A percentile compares a stretch with the other conserved stretches of the same genome.
Conservation (phyloP, 352 stramenopile species). For the Albugo laibachii region DNA sequence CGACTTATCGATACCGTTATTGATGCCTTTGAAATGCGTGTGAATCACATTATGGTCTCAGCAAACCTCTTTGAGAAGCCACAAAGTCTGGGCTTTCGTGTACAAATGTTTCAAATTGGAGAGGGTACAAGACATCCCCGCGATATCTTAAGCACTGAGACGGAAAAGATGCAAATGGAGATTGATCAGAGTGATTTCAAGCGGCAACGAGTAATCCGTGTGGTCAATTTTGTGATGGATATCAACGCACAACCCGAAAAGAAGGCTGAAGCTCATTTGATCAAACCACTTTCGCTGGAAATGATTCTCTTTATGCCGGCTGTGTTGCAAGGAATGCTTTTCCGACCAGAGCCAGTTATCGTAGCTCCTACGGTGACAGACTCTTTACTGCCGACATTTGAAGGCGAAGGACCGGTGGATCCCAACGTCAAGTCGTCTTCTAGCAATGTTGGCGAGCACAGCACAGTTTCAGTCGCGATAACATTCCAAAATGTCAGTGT, state of each 20-base stretch:
- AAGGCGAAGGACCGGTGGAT: neutral
- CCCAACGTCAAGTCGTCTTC: neutral
- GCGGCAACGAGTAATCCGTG: conserved; percentile 22
- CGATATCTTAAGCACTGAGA: conserved; percentile 4
- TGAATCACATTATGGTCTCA: conserved; percentile 25
- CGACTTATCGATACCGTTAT: conserved; percentile 34
- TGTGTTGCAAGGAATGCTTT: conserved; percentile 40
- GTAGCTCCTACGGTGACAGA: neutral
- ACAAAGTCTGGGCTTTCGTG: conserved; percentile 24
- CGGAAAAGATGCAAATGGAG: conserved; percentile 6
- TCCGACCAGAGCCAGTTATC: conserved; percentile 9
- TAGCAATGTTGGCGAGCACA: conserved; percentile 11
- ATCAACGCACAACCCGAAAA: conserved; percentile 19
- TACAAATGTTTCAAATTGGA: conserved; percentile 42
- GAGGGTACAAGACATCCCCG: neutral
- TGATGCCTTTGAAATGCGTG: conserved; percentile 40
- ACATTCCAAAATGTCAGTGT: conserved; percentile 21
- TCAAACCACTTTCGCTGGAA: conserved; percentile 29
- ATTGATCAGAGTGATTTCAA: too few relatives aligned
- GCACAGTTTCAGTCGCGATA: conserved; percentile 30
- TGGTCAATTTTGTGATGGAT: conserved; percentile 49
- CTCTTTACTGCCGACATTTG: conserved; percentile 1
- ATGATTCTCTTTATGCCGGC: conserved; percentile 39
- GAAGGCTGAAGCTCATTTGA: conserved; percentile 6
- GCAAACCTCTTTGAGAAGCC: conserved; percentile 40